These are phyloP conservation scores for Exobasidium cylindrosporum DNA, from an alignment of 1,284 basidiomycete genomes.

Conservation along the genomic window DNA sequence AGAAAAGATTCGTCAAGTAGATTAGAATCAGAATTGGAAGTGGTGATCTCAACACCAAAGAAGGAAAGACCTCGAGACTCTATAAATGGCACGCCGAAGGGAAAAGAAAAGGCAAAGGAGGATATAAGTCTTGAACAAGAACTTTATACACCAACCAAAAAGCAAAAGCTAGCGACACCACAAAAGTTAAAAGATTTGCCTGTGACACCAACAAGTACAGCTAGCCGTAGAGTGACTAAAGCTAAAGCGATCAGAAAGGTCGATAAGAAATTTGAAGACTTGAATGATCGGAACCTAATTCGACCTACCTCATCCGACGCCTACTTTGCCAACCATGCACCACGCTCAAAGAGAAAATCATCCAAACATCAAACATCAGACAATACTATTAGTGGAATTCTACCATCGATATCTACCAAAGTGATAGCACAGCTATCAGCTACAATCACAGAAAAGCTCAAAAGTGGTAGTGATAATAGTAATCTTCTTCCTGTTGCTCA, in stretches of 20 bases:
- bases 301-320: constrained; percentile 16
- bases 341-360: neutral
- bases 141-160: neutral
- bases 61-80: neutral
- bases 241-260: neutral
- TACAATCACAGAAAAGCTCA: neutral
- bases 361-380: constrained; percentile 8
- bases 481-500: neutral
- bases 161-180: neutral
- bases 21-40: neutral
- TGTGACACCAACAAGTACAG: neutral
- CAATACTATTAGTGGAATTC: constrained; percentile 1
- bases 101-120: neutral
- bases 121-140: neutral
- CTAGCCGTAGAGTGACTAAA: neutral
- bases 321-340: constrained; percentile 16
- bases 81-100: neutral
- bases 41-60: neutral
- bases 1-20: neutral
- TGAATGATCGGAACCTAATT: neutral
- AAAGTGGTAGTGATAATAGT: neutral
- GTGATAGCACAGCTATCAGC: neutral
- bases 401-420: constrained; percentile 2
- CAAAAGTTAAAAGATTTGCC: neutral
- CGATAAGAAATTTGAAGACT: neutral